A percentile compares a stretch with the other conserved stretches of the same genome.
These are phyloP conservation scores for Salix viminalis DNA, from an alignment of 345 rosid species.

Conservation along the genomic window DNA sequence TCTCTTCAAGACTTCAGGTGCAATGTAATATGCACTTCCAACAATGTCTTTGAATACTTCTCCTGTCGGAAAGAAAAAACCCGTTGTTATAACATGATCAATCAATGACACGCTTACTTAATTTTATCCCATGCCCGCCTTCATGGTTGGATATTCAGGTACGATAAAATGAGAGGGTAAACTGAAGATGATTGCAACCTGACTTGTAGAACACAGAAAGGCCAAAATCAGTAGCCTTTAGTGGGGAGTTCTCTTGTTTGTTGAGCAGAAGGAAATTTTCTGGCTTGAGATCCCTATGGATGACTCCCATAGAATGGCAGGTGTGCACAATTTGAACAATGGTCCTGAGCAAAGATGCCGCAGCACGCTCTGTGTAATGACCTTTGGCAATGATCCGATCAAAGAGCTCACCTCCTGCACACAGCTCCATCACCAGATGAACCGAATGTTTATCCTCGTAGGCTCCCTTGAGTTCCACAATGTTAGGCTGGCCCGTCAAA, in stretches of 20 bases:
- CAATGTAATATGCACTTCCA: slow-evolving; percentile 88
- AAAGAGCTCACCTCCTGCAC: slow-evolving; percentile 89
- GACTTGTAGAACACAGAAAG: slow-evolving; percentile 89
- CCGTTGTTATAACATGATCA: neutral
- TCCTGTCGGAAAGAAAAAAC: slow-evolving; percentile 33
- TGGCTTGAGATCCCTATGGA: slow-evolving; percentile 92
- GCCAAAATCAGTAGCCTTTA: slow-evolving; percentile 93
- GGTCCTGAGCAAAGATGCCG: slow-evolving; percentile 75
- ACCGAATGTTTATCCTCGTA: slow-evolving; percentile 90
- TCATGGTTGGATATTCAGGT: neutral
- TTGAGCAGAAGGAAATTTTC: slow-evolving; percentile 79
- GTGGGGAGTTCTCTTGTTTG: slow-evolving; percentile 74
- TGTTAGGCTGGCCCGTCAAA: slow-evolving; percentile 77
- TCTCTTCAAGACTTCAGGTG: slow-evolving; percentile 90
- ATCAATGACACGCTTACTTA: neutral
- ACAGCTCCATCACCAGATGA: slow-evolving; percentile 93
- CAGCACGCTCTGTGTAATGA: slow-evolving; percentile 86
- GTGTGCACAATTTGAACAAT: slow-evolving; percentile 86
- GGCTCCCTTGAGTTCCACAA: slow-evolving; percentile 92
- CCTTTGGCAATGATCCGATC: slow-evolving; percentile 92
- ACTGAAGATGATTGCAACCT: slow-evolving; percentile 28
- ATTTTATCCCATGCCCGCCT: neutral
- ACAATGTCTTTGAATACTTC: slow-evolving; percentile 60
- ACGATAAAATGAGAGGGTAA: neutral
- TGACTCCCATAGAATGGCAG: slow-evolving; percentile 93